Conservation (phyloP, 805 yeast species). For the Candida adriatica region DNA sequence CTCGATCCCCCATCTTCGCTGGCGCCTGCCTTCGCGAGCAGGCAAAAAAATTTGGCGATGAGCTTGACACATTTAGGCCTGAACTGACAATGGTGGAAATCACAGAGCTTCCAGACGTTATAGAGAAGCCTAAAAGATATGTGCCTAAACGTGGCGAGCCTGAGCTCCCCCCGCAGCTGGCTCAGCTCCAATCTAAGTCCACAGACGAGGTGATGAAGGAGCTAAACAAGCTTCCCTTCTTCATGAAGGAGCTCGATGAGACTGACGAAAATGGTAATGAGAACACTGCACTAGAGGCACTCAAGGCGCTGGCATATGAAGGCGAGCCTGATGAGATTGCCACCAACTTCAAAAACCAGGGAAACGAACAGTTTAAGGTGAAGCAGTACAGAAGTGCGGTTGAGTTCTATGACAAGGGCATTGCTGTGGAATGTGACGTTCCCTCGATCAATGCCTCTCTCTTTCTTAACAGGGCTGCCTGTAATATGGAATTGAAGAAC, state of each 20-base stretch:
- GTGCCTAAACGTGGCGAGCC: slow-evolving; percentile 56
- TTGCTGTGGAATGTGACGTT: slow-evolving; percentile 61
- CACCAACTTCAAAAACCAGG: slow-evolving; percentile 82
- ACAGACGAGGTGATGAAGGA: slow-evolving; percentile 73
- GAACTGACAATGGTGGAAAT: slow-evolving; percentile 14
- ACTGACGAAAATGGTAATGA: slow-evolving; percentile 74
- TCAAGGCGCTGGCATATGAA: slow-evolving; percentile 86
- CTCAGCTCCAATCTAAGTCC: slow-evolving; percentile 51
- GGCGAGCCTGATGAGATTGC: slow-evolving; percentile 95
- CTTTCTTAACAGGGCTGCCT: slow-evolving; percentile 81
- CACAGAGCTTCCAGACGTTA: slow-evolving; percentile 12
- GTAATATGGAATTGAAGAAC: slow-evolving; percentile 79
- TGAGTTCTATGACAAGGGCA: slow-evolving; percentile 71
- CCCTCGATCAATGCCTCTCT: slow-evolving; percentile 52
- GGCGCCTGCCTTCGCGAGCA: too few relatives aligned
- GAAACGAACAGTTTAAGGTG: slow-evolving; percentile 75
- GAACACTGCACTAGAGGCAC: slow-evolving; percentile 73
- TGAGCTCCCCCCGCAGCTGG: slow-evolving; percentile 74
- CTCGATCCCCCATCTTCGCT: too few relatives aligned
- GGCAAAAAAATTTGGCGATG: too few relatives aligned
- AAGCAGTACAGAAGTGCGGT: slow-evolving; percentile 74
- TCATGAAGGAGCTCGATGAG: slow-evolving; percentile 83
- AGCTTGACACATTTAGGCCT: too few relatives aligned
- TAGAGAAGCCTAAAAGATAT: slow-evolving; percentile 28
- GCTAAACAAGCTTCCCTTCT: slow-evolving; percentile 80